Conservation (phyloP, 2,329 filamentous ascomycete genomes). For the Tolypocladium album region DNA sequence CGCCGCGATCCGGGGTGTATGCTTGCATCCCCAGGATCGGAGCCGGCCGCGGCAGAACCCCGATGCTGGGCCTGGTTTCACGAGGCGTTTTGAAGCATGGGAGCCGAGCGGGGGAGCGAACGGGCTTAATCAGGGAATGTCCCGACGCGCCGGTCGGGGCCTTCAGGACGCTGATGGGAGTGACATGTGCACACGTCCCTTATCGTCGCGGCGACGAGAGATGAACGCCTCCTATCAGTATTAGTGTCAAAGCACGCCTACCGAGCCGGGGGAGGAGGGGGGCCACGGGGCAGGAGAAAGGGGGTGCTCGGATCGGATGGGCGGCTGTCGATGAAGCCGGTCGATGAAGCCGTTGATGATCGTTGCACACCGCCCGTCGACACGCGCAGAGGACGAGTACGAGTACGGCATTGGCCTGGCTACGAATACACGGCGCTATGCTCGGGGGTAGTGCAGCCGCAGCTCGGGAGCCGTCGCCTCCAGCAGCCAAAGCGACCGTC, state of each 20-base stretch:
- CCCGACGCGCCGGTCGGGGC: not conserved
- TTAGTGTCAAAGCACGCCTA: not conserved
- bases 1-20: not conserved
- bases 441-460: not conserved
- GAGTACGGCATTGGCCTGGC: not conserved
- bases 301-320: not conserved
- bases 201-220: not conserved
- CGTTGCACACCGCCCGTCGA: not conserved
- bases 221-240: not conserved
- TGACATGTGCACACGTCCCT: not conserved
- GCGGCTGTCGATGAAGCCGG: not conserved
- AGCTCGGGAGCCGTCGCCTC: not conserved
- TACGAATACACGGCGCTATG: not conserved
- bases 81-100: not conserved
- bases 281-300: too few relatives aligned
- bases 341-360: not conserved
- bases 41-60: not conserved
- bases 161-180: not conserved
- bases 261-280: not conserved
- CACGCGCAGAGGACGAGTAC: not conserved
- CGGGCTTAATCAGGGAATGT: not conserved
- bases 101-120: not conserved
- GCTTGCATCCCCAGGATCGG: not conserved
- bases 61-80: not conserved
- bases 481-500: not conserved